Evolutionary conservation across 1,284 basidiomycete genomes (phyloP).

Genomic region (Lignosus rhinocerotis): DNA sequence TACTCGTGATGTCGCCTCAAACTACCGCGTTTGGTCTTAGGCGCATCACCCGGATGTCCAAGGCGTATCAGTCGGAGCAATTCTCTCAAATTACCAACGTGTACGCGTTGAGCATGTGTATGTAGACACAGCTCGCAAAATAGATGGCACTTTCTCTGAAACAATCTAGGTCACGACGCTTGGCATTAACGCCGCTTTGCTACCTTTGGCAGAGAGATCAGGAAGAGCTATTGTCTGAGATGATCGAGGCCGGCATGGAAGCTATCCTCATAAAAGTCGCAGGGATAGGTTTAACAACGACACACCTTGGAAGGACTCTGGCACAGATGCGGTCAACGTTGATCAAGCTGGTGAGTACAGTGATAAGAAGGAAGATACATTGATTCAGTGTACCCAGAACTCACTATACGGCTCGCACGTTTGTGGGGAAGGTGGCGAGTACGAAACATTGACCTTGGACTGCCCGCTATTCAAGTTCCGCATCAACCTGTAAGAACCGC

Average conservation of each 20-base stretch:
- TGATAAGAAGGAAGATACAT: not conserved
- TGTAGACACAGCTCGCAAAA: slow-evolving; percentile 29
- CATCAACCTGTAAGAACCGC: slow-evolving; percentile 64
- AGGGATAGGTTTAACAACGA: slow-evolving; percentile 82
- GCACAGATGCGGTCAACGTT: slow-evolving; percentile 77
- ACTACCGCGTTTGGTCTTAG: slow-evolving; percentile 40
- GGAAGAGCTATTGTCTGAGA: slow-evolving; percentile 79
- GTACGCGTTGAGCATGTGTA: slow-evolving; percentile 97
- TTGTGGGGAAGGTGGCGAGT: slow-evolving; percentile 98
- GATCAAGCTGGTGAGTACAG: slow-evolving; percentile 61
- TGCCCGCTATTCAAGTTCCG: slow-evolving; percentile 85
- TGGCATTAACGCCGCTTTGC: slow-evolving; percentile 79
- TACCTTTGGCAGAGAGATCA: slow-evolving; percentile 97
- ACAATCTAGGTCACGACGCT: slow-evolving; percentile 68
- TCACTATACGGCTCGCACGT: slow-evolving; percentile 87
- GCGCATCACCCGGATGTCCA: slow-evolving; percentile 78
- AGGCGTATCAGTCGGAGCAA: slow-evolving; percentile 94
- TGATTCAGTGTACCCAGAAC: slow-evolving; percentile 53
- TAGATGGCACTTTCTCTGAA: not conserved
- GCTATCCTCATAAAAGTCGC: slow-evolving; percentile 96
- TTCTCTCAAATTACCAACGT: slow-evolving; percentile 96
- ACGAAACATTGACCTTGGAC: slow-evolving; percentile 92
- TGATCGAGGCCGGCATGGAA: slow-evolving; percentile 81
- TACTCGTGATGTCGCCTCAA: not conserved
- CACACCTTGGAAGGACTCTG: slow-evolving; percentile 82